Evolutionary conservation across 1,139 yeast genomes (phyloP), one percentile per base, ranked within the genome.

Genomic region (Pichia sp.): DNA sequence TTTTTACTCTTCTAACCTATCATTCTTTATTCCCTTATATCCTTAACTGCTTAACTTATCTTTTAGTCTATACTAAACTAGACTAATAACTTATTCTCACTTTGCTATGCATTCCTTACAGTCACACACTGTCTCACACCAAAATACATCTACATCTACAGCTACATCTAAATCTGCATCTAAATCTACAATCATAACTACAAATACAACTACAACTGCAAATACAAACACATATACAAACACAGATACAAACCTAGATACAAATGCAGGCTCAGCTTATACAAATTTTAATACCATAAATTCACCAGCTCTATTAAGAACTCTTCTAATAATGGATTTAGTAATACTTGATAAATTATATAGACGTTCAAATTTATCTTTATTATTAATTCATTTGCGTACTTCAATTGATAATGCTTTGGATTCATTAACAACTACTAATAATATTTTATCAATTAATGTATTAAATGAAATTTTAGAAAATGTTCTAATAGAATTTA

Each of bases 281-380:
- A n/a, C n/a, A n/a, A n/a, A n/a, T n/a, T n/a, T n/a, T n/a, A n/a
- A n/a, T n/a, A n/a, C n/a, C n/a, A n/a, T n/a, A n/a, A n/a, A n/a
- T n/a, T n/a, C n/a, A n/a, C n/a, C n/a, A n/a, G 34, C 34, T 12
- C 20, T 36, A 4, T 33, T 36, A 4, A 35, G 33, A 12, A 35
- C 45, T 0, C 20, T 45, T 33, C 30, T 46, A 4, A 16, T 46
- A 2, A n/a, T 46, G 9, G 41, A 38, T 34, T n/a, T 47, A 8
- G 39, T 47, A 4, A 4, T 43, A 4, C 40, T 47, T 4, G 50
- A 47, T 26, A 43, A 39, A 25, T 36, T 47, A 2, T 41, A 47
- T 22, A 22, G 29, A 4, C 40, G 42, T 12, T 38, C 47, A 3
- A 40, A 40, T 25, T 9, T 41, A 20, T 43, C 47, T 6, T 31